Conservation (phyloP, 805 yeast genomes). For the Metschnikowia hibisci region DNA sequence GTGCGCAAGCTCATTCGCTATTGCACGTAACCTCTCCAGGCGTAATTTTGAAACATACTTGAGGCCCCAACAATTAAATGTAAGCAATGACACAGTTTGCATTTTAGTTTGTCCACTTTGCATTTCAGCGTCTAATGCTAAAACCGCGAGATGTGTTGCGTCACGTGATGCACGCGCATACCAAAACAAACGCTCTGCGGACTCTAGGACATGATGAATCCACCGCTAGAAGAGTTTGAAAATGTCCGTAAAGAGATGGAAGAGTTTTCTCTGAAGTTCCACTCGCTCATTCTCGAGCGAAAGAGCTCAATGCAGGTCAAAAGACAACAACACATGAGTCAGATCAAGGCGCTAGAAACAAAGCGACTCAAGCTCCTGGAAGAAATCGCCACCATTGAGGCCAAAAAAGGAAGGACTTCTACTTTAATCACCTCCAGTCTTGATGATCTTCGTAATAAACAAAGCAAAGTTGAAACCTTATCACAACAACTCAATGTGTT, state of each 20-base stretch:
- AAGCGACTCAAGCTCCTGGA: constrained; percentile 28
- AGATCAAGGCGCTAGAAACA: constrained; percentile 27
- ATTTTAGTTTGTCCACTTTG: not conserved
- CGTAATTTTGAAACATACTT: constrained; percentile 77
- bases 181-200: not conserved
- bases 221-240: constrained; percentile 32
- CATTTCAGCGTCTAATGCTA: not conserved
- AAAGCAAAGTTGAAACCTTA: constrained; percentile 23
- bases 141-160: not conserved
- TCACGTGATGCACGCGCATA: constrained; percentile 2
- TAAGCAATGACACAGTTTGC: constrained; percentile 42
- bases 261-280: constrained; percentile 36
- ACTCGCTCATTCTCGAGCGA: constrained; percentile 30
- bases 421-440: constrained; percentile 24
- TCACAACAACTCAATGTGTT: constrained; percentile 1
- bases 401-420: constrained; percentile 25
- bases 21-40: constrained; percentile 60
- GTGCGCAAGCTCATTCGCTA: constrained; percentile 60
- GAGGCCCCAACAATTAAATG: constrained; percentile 87
- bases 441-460: constrained; percentile 27
- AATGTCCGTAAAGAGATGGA: constrained; percentile 36
- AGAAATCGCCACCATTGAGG: constrained; percentile 27
- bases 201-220: not conserved
- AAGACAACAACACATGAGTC: constrained; percentile 31
- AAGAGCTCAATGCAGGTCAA: constrained; percentile 29